Percentiles rank a stretch among this genome's conserved stretches.
phyloP scores from a whole-genome alignment of 208 protist species.

The Leishmania aethiopica region DNA sequence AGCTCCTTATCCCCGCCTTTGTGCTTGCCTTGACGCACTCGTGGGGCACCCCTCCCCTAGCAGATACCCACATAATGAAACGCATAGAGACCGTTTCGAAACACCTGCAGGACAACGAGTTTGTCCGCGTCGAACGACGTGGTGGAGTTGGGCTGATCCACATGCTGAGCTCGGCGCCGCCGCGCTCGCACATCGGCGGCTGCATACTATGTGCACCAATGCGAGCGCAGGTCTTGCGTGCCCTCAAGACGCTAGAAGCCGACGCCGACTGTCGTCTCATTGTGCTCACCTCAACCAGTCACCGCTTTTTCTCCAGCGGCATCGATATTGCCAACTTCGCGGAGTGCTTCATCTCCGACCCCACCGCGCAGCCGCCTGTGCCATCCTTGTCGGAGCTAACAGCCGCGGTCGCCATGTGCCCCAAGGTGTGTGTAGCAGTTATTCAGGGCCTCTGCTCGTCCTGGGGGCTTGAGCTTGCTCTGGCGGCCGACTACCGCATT shows the following conservation, averaged over 20 bases:
- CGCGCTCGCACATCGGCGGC: conserved; percentile 28
- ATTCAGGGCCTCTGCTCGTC: conserved; percentile 71
- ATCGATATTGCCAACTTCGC: conserved; percentile 61
- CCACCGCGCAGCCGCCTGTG: conserved; percentile 33
- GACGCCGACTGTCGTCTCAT: conserved; percentile 41
- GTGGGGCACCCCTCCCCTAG: no score
- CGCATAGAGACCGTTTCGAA: conserved; percentile 26
- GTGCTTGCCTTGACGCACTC: neutral
- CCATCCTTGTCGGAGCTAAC: conserved; percentile 59
- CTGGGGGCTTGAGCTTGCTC: conserved; percentile 77
- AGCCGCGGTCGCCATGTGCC: conserved; percentile 44
- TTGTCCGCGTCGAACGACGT: conserved; percentile 55
- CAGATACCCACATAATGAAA: neutral
- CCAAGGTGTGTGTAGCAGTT: conserved; percentile 75
- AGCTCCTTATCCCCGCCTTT: neutral
- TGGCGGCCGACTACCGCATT: conserved; percentile 73
- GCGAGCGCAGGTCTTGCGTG: conserved; percentile 49
- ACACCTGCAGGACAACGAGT: conserved; percentile 55
- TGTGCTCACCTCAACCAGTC: conserved; percentile 48
- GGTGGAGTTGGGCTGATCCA: conserved; percentile 43
- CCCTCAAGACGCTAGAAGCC: conserved; percentile 38
- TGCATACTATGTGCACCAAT: conserved; percentile 47
- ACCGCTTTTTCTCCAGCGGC: conserved; percentile 71
- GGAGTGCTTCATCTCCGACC: conserved; percentile 34
- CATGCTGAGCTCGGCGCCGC: conserved; percentile 48